Conservation (phyloP, 1,139 yeast species). For the Yamadazyma trypodendri region DNA sequence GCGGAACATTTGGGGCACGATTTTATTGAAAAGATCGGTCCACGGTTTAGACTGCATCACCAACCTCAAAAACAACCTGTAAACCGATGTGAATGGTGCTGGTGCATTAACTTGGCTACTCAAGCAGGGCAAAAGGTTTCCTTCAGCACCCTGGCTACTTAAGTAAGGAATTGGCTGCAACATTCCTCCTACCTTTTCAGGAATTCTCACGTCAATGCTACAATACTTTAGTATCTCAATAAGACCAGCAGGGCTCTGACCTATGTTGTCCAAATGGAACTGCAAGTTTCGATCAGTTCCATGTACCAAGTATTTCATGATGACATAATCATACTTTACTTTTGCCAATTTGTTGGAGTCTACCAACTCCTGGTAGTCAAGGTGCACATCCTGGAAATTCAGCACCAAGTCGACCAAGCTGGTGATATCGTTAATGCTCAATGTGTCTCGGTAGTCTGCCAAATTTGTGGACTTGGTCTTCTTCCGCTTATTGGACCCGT, state of each 20-base stretch:
- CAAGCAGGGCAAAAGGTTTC: no score
- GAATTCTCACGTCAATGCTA: neutral
- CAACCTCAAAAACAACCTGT: neutral
- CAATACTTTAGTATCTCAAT: neutral
- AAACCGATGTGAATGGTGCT: neutral
- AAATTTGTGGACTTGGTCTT: neutral
- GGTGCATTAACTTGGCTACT: no score
- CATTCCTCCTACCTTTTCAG: no score
- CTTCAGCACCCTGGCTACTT: no score
- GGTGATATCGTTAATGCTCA: conserved; percentile 4
- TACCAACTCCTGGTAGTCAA: conserved; percentile 1
- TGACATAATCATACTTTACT: conserved; percentile 1
- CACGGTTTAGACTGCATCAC: neutral
- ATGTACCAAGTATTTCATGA: neutral
- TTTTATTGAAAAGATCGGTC: neutral
- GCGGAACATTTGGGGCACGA: neutral
- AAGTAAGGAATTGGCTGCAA: no score
- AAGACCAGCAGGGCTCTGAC: neutral
- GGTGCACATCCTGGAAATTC: conserved; percentile 7
- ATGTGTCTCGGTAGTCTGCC: neutral
- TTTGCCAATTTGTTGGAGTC: neutral
- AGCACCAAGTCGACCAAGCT: conserved; percentile 16
- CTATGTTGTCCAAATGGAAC: neutral
- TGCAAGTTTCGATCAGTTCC: conserved; percentile 1
- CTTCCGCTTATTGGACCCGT: conserved; percentile 13